A percentile compares a stretch with the other conserved stretches of the same genome.
phyloP scores from a whole-genome alignment of 306 rosid species.

The Quercus bicolor region DNA sequence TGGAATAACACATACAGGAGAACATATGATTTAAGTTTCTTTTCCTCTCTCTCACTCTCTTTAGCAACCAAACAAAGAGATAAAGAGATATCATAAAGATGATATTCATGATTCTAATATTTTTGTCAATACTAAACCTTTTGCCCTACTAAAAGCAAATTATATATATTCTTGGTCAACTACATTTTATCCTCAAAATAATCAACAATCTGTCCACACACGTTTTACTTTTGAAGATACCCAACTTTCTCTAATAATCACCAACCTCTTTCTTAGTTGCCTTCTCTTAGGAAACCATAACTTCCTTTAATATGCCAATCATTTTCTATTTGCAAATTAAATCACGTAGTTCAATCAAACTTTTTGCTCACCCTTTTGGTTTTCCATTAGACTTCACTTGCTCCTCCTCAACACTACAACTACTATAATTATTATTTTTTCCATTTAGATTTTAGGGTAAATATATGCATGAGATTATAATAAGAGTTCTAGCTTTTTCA shows the following conservation, averaged over 20 bases:
- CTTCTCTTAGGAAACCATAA: constrained; percentile 50
- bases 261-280: constrained; percentile 32
- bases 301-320: constrained; percentile 42
- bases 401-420: constrained; percentile 40
- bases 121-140: constrained; percentile 29
- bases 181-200: constrained; percentile 39
- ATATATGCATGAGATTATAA: constrained; percentile 19
- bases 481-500: constrained; percentile 14
- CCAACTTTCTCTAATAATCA: constrained; percentile 37
- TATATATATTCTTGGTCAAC: constrained; percentile 38
- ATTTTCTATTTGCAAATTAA: constrained; percentile 40
- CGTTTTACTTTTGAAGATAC: constrained; percentile 26
- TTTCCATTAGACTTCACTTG: constrained; percentile 29
- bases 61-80: constrained; percentile 33
- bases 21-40: constrained; percentile 21
- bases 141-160: constrained; percentile 24
- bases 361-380: constrained; percentile 2
- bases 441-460: constrained; percentile 10
- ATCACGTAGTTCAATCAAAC: constrained; percentile 24
- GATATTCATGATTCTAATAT: constrained; percentile 22
- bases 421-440: constrained; percentile 33
- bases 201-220: constrained; percentile 19
- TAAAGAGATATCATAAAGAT: constrained; percentile 26
- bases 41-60: constrained; percentile 32
- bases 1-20: neutral